These are phyloP conservation scores for Halteria grandinella DNA, from an alignment of 73 alveolate species.

Conservation along the genomic window DNA sequence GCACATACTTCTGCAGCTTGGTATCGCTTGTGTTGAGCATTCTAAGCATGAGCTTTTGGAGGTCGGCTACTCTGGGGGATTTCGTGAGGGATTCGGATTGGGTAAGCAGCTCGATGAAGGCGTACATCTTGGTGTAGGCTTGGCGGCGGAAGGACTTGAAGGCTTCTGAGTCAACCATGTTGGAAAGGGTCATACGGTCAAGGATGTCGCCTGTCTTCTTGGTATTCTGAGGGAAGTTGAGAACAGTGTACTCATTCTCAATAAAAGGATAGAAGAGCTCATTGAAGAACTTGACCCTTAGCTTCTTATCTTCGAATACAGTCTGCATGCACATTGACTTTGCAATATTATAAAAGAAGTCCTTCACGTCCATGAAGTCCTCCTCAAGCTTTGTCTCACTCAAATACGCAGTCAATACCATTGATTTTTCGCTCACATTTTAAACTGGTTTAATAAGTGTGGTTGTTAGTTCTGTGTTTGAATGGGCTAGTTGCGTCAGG, in stretches of 20 bases:
- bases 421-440: no score
- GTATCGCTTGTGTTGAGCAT: slow-evolving; percentile 15
- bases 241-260: not conserved
- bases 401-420: no score
- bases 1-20: slow-evolving; percentile 9
- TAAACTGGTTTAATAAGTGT: not conserved
- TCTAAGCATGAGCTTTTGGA: slow-evolving; percentile 6
- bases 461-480: no score
- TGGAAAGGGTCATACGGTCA: slow-evolving; percentile 23
- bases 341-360: slow-evolving; percentile 30
- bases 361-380: slow-evolving; percentile 26
- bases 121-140: slow-evolving; percentile 29
- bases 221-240: not conserved
- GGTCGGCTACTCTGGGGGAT: not conserved
- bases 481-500: no score
- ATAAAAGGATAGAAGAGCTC: slow-evolving; percentile 1
- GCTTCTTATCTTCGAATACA: not conserved
- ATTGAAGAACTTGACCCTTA: not conserved
- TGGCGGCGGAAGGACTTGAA: not conserved
- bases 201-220: not conserved
- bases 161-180: slow-evolving; percentile 44
- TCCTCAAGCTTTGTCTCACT: not conserved
- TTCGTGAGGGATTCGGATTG: not conserved
- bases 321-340: not conserved
- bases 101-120: slow-evolving; percentile 12